A percentile compares a stretch with the other conserved stretches of the same genome.
These are phyloP conservation scores for Brassica carinata DNA, from an alignment of 345 rosid genomes.

Conservation along the genomic window DNA sequence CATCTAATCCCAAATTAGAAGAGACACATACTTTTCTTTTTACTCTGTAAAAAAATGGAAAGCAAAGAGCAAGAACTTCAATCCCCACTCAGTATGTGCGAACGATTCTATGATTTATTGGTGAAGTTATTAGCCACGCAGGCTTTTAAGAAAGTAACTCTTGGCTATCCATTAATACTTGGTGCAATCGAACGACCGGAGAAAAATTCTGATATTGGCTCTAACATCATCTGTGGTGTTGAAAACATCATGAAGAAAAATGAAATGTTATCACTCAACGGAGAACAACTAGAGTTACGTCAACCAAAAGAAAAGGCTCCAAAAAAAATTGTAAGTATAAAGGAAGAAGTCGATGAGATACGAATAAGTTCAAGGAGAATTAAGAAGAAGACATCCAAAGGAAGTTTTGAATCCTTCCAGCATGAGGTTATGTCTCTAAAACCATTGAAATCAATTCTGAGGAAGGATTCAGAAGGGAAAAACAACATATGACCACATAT, in stretches of 20 bases:
- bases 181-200: slow-evolving; percentile 1
- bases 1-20: background rate
- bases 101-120: slow-evolving; percentile 15
- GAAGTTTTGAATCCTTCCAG: slow-evolving; percentile 26
- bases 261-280: background rate
- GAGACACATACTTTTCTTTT: slow-evolving; percentile 20
- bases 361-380: slow-evolving; percentile 37
- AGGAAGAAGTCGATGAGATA: slow-evolving; percentile 35
- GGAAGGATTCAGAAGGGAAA: slow-evolving; percentile 18
- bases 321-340: slow-evolving; percentile 34
- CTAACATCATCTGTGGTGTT: slow-evolving; percentile 17
- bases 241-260: background rate
- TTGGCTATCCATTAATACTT: slow-evolving; percentile 1
- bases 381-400: slow-evolving; percentile 32
- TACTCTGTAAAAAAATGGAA: background rate
- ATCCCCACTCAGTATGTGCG: slow-evolving; percentile 9
- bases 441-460: slow-evolving; percentile 41
- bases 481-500: background rate
- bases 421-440: slow-evolving; percentile 15
- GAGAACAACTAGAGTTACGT: slow-evolving; percentile 8
- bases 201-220: slow-evolving; percentile 6
- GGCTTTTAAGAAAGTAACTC: slow-evolving; percentile 20
- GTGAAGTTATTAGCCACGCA: slow-evolving; percentile 21
- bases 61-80: background rate
- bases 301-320: slow-evolving; percentile 30